These are phyloP conservation scores for Stipa capillata DNA, from an alignment of 176 grass and related monocot species.

Conservation along the genomic window DNA sequence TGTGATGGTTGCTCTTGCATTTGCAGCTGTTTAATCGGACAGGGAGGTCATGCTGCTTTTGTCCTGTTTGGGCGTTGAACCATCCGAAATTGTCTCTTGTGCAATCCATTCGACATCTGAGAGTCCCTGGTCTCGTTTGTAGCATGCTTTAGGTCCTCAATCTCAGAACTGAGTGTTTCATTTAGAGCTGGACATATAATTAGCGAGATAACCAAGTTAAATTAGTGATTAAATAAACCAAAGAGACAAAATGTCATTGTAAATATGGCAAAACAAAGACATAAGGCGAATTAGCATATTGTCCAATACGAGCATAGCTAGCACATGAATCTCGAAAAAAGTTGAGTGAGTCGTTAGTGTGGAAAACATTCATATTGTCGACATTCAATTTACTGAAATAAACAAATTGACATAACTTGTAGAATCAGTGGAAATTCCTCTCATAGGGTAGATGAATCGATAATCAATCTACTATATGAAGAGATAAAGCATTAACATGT, in stretches of 20 bases:
- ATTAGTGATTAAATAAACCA: neutral
- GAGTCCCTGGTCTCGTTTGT: slow-evolving; percentile 26
- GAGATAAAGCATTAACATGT: neutral
- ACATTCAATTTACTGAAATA: neutral
- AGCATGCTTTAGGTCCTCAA: slow-evolving; percentile 34
- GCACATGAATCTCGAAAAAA: neutral
- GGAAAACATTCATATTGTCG: neutral
- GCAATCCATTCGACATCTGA: slow-evolving; percentile 25
- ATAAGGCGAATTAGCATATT: neutral
- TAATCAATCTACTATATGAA: too few species aligned
- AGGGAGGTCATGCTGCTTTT: too few species aligned
- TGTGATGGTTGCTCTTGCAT: slow-evolving; percentile 18
- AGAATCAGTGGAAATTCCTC: neutral
- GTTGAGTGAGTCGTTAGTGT: neutral
- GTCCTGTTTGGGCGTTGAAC: too few species aligned
- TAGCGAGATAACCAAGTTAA: neutral
- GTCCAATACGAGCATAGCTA: neutral
- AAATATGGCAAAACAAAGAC: neutral
- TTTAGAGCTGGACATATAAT: slow-evolving; percentile 34
- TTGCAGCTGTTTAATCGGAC: slow-evolving; percentile 40
- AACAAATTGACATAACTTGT: neutral
- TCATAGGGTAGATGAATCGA: too few species aligned
- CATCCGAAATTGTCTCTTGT: too few species aligned
- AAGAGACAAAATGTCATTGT: neutral
- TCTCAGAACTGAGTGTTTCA: slow-evolving; percentile 25